These are phyloP conservation scores for Russula sp. DNA, from an alignment of 768 basidiomycete species.

Conservation along the genomic window DNA sequence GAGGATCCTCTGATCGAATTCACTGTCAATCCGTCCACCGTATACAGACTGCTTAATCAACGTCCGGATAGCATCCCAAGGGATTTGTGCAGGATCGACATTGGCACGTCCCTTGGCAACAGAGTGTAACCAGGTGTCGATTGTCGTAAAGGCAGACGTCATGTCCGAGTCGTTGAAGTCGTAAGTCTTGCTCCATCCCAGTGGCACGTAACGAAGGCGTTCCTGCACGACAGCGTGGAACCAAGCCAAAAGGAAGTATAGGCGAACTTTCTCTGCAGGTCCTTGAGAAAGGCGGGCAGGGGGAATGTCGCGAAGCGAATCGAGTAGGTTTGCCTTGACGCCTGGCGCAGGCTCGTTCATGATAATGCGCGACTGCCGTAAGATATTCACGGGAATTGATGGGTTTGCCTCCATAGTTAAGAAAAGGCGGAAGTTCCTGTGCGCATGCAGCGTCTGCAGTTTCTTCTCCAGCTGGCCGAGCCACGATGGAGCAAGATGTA, in stretches of 20 bases:
- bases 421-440: conserved; percentile 92
- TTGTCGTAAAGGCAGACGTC: conserved; percentile 84
- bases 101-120: conserved; percentile 86
- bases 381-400: conserved; percentile 90
- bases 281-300: conserved; percentile 70
- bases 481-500: conserved; percentile 94
- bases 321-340: conserved; percentile 91
- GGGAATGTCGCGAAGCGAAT: conserved; percentile 72
- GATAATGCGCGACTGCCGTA: conserved; percentile 90
- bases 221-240: conserved; percentile 99
- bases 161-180: conserved; percentile 99
- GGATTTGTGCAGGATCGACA: conserved; percentile 84
- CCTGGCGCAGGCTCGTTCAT: conserved; percentile 99
- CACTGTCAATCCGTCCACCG: conserved; percentile 88
- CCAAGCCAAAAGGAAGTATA: conserved; percentile 97
- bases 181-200: conserved; percentile 95
- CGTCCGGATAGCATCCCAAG: conserved; percentile 92
- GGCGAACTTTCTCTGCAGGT: conserved; percentile 84
- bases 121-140: conserved; percentile 80
- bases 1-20: conserved; percentile 88
- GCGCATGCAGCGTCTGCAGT: conserved; percentile 81
- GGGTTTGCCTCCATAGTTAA: conserved; percentile 97
- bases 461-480: conserved; percentile 95
- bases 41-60: conserved; percentile 96
- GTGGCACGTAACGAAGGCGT: conserved; percentile 88